Evolutionary conservation across 2,329 filamentous ascomycete genomes (phyloP), one percentile per base, ranked within the genome.

Genomic region (Talaromyces sp.): DNA sequence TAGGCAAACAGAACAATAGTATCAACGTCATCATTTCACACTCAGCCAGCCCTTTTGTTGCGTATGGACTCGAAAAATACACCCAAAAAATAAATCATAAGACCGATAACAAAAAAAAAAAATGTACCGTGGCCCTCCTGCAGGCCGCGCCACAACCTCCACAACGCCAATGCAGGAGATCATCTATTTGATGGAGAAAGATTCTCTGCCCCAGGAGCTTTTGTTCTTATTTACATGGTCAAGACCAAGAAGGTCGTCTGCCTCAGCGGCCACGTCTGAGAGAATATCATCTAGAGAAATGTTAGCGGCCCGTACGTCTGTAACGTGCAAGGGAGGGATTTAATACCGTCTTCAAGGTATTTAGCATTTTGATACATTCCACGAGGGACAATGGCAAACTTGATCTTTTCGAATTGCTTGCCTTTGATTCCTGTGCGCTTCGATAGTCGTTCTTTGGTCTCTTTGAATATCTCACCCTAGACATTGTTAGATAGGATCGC

Each of bases 321-420:
- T 50, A 55, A 36, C 8, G 27, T 54, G 18, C 18, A 23, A 30
- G 6, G 34, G 18, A 28, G 7, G 2, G 14, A 14, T 14, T 23
- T 75, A 88, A 82, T 80, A 96, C 94, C 92, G 78, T 98, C 95
- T 67, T 89, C 87, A 54, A 99, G 81, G 78, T 96, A 96, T 63
- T 87, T 84, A 30, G 92, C 89, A 71, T 89, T 92, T 44, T 89
- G 87, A 76, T 91, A 96, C 57, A 86, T 83, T 68, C 78, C 68
- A 73, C 90, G 83, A 74, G 87, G 82, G 57, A 97, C 85, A 34
- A 96, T 78, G 6, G 92, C 90, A 80, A 99, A 97, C 77, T 96
- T 97, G 76, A 99, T 95, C 82, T 98, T 98, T 76, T 99, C 94
- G 68, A 99, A 93, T 67, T 92, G 92, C 82, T 99, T 99, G 75